phyloP scores from a whole-genome alignment of 1,284 basidiomycete genomes.

The Gymnopus androsaceus region DNA sequence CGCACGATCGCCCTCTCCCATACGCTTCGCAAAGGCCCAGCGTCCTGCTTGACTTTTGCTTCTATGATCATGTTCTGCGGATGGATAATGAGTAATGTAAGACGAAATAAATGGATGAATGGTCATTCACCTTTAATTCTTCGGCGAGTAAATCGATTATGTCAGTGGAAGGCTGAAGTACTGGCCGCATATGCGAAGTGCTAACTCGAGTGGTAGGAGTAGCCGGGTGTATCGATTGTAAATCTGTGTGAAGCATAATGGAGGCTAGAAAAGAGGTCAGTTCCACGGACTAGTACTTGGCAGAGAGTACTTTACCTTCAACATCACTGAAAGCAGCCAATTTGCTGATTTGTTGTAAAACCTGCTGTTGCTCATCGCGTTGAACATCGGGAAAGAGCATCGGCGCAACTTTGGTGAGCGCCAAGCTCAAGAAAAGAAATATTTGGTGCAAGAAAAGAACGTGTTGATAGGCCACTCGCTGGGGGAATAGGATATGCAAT shows the following conservation, averaged over 20 bases:
- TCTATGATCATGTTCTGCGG: constrained; percentile 70
- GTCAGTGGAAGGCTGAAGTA: not conserved
- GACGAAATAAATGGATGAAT: constrained; percentile 28
- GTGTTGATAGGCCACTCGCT: constrained; percentile 71
- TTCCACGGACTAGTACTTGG: not conserved
- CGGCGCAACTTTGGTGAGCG: constrained; percentile 67
- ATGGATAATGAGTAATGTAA: constrained; percentile 31
- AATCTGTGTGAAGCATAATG: constrained; percentile 41
- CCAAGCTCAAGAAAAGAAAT: constrained; percentile 72
- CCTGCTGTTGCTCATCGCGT: constrained; percentile 30
- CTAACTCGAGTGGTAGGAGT: constrained; percentile 26
- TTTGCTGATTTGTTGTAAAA: constrained; percentile 39
- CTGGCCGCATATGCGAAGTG: constrained; percentile 25
- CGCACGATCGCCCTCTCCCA: constrained; percentile 40
- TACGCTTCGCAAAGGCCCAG: constrained; percentile 51
- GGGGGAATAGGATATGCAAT: constrained; percentile 59
- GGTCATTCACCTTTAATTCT: not conserved
- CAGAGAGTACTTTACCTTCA: constrained; percentile 41
- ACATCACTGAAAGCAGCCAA: constrained; percentile 43
- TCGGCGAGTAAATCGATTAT: not conserved
- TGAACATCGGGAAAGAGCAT: constrained; percentile 52
- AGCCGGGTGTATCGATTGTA: constrained; percentile 38
- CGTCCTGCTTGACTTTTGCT: constrained; percentile 51
- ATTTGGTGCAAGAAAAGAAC: constrained; percentile 75
- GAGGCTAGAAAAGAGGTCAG: constrained; percentile 30